Conservation (phyloP, 306 rosid species). For the Mimosa pudica region DNA sequence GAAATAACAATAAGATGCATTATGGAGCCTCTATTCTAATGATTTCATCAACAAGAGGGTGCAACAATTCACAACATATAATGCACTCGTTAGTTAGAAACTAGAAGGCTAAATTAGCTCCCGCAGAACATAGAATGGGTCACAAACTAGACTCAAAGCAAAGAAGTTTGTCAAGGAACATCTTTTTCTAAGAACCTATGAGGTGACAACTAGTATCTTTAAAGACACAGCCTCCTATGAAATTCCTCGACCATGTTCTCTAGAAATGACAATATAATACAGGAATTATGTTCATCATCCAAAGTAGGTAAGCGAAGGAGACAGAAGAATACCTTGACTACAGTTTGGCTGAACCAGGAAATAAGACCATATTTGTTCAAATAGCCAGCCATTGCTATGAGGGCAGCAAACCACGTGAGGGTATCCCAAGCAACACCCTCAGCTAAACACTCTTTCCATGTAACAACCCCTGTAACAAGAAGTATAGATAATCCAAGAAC, state of each 20-base stretch:
- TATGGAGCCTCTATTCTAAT: constrained; percentile 11
- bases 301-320: constrained; percentile 14
- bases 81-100: background rate
- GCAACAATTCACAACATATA: constrained; percentile 4
- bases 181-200: background rate
- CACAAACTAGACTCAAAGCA: constrained; percentile 24
- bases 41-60: constrained; percentile 16
- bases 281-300: constrained; percentile 1
- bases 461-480: constrained; percentile 90
- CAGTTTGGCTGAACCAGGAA: constrained; percentile 95
- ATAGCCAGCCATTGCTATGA: constrained; percentile 99
- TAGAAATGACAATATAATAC: background rate
- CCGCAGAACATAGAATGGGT: constrained; percentile 19
- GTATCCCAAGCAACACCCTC: constrained; percentile 99
- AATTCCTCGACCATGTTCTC: background rate
- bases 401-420: constrained; percentile 99
- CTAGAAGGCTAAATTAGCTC: background rate
- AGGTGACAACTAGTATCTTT: background rate
- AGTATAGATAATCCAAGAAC: constrained; percentile 89
- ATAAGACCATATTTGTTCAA: constrained; percentile 98
- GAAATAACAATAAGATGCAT: background rate
- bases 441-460: constrained; percentile 98
- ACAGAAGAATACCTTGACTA: constrained; percentile 78
- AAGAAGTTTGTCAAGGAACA: background rate
- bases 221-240: background rate